These are phyloP conservation scores for Leccinum barrowsii DNA, from an alignment of 768 basidiomycete species.

Conservation along the genomic window DNA sequence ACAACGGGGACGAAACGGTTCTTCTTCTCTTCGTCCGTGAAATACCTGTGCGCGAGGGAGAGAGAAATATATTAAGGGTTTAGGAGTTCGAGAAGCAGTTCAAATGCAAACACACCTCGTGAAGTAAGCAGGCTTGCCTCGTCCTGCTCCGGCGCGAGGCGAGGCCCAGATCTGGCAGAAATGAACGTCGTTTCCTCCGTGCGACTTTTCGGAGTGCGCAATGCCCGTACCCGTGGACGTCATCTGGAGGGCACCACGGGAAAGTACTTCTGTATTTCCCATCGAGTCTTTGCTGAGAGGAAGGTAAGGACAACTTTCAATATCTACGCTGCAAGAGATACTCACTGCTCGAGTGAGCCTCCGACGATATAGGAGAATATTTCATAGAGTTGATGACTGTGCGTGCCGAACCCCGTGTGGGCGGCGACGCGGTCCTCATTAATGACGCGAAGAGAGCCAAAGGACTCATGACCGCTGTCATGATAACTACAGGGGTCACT, in stretches of 20 bases:
- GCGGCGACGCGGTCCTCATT: constrained; percentile 89
- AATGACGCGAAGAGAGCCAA: constrained; percentile 79
- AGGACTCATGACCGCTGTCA: constrained; percentile 52
- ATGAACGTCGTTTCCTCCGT: constrained; percentile 48
- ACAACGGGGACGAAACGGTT: constrained; percentile 73
- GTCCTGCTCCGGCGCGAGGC: constrained; percentile 35
- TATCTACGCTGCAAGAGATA: not conserved
- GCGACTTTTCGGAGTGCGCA: constrained; percentile 67
- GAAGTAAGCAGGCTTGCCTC: constrained; percentile 67
- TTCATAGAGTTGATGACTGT: constrained; percentile 81
- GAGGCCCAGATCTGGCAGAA: constrained; percentile 72
- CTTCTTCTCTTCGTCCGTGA: constrained; percentile 76
- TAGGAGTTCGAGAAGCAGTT: not conserved
- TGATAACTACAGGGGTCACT: constrained; percentile 46
- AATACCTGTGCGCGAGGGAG: constrained; percentile 43
- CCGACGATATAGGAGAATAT: constrained; percentile 87
- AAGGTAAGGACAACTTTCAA: not conserved
- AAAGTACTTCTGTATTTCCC: constrained; percentile 86
- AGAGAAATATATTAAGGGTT: not conserved
- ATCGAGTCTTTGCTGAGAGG: constrained; percentile 76
- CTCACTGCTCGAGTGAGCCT: constrained; percentile 81
- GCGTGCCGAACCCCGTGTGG: constrained; percentile 78
- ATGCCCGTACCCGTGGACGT: constrained; percentile 93
- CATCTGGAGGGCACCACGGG: constrained; percentile 86
- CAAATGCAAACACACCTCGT: constrained; percentile 48